Conservation (phyloP, 257 asterid genomes). For the Eustoma russellianum region DNA sequence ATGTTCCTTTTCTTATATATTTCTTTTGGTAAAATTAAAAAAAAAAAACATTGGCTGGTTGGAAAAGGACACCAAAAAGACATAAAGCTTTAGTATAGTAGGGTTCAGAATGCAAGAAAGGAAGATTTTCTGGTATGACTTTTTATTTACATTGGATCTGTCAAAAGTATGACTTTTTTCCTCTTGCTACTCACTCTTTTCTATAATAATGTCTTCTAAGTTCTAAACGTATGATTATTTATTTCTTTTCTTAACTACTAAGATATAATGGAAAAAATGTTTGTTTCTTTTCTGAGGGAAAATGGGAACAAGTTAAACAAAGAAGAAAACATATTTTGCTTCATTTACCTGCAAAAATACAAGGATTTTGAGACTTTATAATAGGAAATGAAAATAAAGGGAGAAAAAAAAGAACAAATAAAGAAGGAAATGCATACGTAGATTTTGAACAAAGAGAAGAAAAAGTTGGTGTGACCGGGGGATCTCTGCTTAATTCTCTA, state of each 20-base stretch:
- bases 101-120: constrained; percentile 26
- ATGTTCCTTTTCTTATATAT: too few relatives aligned
- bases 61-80: too few relatives aligned
- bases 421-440: constrained; percentile 4
- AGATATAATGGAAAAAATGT: constrained; percentile 13
- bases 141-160: constrained; percentile 46
- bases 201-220: constrained; percentile 21
- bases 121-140: constrained; percentile 21
- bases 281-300: too few relatives aligned
- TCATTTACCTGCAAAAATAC: constrained; percentile 31
- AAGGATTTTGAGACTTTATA: constrained; percentile 28
- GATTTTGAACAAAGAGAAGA: constrained; percentile 13
- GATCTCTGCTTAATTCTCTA: constrained; percentile 13
- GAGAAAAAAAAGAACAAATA: neutral
- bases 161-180: constrained; percentile 32
- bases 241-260: neutral
- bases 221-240: constrained; percentile 42
- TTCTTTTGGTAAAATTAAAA: too few relatives aligned
- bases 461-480: constrained; percentile 35
- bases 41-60: too few relatives aligned
- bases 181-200: constrained; percentile 19
- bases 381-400: neutral
- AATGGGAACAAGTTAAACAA: constrained; percentile 27
- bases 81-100: constrained; percentile 6
- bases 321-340: constrained; percentile 8